These are phyloP conservation scores for Teunomyces stri DNA, from an alignment of 805 yeast species.

Conservation along the genomic window DNA sequence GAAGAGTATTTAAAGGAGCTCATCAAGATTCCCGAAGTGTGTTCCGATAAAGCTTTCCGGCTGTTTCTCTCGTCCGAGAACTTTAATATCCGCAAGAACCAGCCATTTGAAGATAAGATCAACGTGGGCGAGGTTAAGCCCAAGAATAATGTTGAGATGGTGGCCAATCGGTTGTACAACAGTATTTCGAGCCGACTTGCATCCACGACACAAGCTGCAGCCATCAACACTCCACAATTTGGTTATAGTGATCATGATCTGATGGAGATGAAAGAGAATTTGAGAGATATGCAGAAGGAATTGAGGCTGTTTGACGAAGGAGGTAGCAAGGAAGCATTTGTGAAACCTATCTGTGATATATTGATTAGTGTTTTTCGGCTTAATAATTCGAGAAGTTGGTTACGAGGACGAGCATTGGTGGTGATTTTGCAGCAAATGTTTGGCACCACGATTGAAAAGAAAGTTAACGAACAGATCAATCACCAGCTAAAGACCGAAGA, in stretches of 20 bases:
- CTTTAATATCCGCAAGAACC: slow-evolving; percentile 38
- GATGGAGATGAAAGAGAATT: slow-evolving; percentile 24
- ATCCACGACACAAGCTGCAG: slow-evolving; percentile 3
- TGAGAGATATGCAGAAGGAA: slow-evolving; percentile 53
- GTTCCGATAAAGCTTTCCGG: slow-evolving; percentile 70
- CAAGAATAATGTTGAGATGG: slow-evolving; percentile 22
- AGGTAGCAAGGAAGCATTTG: slow-evolving; percentile 41
- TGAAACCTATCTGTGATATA: slow-evolving; percentile 79
- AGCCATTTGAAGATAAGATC: slow-evolving; percentile 19
- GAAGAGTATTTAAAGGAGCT: slow-evolving; percentile 61
- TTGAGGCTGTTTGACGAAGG: slow-evolving; percentile 50
- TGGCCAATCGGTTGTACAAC: slow-evolving; percentile 35
- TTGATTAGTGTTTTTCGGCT: slow-evolving; percentile 69
- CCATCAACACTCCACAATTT: background rate
- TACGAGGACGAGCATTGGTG: slow-evolving; percentile 80
- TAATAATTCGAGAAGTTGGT: slow-evolving; percentile 65
- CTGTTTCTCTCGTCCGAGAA: slow-evolving; percentile 74
- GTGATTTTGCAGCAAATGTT: slow-evolving; percentile 79
- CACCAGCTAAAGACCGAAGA: slow-evolving; percentile 38
- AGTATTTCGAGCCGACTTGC: slow-evolving; percentile 20
- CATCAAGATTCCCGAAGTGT: slow-evolving; percentile 62
- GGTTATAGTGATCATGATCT: slow-evolving; percentile 2
- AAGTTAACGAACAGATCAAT: slow-evolving; percentile 46
- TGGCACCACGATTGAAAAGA: slow-evolving; percentile 84
- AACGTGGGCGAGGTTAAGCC: slow-evolving; percentile 1